phyloP scores from a whole-genome alignment of 495 filamentous ascomycete species.

The Aspergillus haitiensis region DNA sequence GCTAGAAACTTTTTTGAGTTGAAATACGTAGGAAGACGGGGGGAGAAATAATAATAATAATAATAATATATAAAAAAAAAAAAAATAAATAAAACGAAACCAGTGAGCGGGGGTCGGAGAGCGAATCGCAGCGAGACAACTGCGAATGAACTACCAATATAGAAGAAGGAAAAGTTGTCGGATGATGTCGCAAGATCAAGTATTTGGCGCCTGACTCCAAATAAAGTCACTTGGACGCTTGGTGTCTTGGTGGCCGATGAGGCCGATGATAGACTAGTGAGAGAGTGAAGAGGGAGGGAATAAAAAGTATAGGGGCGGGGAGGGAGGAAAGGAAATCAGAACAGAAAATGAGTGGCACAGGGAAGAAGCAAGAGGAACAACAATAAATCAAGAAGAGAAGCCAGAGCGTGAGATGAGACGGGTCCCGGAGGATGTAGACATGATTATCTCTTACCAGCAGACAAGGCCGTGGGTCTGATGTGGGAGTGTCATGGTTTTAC shows the following conservation, averaged over 20 bases:
- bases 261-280: constrained; percentile 15
- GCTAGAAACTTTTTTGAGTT: constrained; percentile 5
- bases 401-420: constrained; percentile 6
- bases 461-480: constrained; percentile 7
- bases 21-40: too few species aligned
- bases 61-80: constrained; percentile 3
- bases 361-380: constrained; percentile 10
- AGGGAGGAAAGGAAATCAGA: constrained; percentile 9
- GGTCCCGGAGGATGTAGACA: constrained; percentile 8
- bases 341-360: constrained; percentile 12
- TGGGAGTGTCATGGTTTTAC: constrained; percentile 3
- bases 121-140: constrained; percentile 17
- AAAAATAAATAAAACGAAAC: not conserved
- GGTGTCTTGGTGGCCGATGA: constrained; percentile 14
- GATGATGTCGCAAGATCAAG: constrained; percentile 19
- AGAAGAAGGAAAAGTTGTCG: constrained; percentile 3
- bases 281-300: constrained; percentile 10
- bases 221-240: constrained; percentile 23
- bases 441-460: not conserved
- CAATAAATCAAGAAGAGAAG: constrained; percentile 7
- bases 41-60: too few species aligned
- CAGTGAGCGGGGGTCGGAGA: constrained; percentile 8
- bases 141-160: constrained; percentile 14
- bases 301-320: constrained; percentile 10
- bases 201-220: constrained; percentile 26